A percentile compares a stretch with the other conserved stretches of the same genome.
phyloP scores from a whole-genome alignment of 2,329 filamentous ascomycete genomes.

The Colletotrichum noveboracense region DNA sequence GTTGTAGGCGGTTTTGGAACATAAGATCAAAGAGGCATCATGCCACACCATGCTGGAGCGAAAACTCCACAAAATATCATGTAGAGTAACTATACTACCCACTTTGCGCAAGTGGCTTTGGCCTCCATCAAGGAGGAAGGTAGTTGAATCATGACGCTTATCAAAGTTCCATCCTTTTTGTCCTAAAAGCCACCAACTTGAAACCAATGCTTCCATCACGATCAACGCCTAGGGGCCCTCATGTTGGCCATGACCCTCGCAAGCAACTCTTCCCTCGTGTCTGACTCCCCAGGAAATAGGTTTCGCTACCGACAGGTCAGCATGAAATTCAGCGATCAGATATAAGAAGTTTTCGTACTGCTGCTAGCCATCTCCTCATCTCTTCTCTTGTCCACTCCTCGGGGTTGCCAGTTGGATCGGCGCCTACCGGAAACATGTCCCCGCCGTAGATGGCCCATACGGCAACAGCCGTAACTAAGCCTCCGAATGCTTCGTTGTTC shows the following conservation, averaged over 20 bases:
- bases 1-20: slow-evolving; percentile 54
- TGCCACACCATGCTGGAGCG: not conserved
- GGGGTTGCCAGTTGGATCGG: slow-evolving; percentile 79
- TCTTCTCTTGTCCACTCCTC: slow-evolving; percentile 80
- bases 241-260: slow-evolving; percentile 53
- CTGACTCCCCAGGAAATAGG: slow-evolving; percentile 47
- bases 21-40: not conserved
- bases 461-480: slow-evolving; percentile 80
- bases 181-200: not conserved
- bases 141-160: not conserved
- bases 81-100: not conserved
- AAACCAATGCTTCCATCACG: not conserved
- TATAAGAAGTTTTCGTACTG: slow-evolving; percentile 57
- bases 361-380: slow-evolving; percentile 78
- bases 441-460: slow-evolving; percentile 86
- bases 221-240: slow-evolving; percentile 38
- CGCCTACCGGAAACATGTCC: slow-evolving; percentile 78
- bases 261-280: slow-evolving; percentile 51
- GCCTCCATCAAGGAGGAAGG: not conserved
- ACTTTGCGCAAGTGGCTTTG: not conserved
- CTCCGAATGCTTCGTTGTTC: slow-evolving; percentile 71
- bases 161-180: not conserved
- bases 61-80: not conserved
- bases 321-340: not conserved
- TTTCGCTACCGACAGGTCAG: slow-evolving; percentile 43